Base-by-base conservation (phyloP, 2,329 filamentous ascomycete genomes). In the Cytospora mali region DNA sequence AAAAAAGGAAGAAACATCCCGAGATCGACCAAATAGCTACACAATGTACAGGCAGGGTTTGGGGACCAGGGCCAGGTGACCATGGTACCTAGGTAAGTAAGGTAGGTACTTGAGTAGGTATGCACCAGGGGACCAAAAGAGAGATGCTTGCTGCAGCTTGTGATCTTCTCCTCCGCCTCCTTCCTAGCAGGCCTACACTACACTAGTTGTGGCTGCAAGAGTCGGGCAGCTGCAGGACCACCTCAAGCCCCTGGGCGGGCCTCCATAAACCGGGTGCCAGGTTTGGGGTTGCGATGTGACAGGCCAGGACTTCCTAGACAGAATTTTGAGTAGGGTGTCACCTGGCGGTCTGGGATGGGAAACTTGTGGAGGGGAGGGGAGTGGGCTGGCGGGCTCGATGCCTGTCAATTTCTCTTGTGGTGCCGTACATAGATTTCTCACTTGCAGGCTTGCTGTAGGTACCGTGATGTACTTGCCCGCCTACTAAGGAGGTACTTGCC, bases 231-330 rank as follows among this genome's bases (percentile, higher is more conserved):
- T 16, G 39, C 39, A 42, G 18, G 7, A 21, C 6, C 14, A 31
- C 29, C 27, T 21, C 27, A 48, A 46, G 21, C 27, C 23, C 35
- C 31, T 25, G 14, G 50, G 18, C 35, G 21, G 1, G 14, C 39
- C 23, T 48, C 53, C 29, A n/a, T 25, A 16, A 46, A 23, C 52
- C 52, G 49, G 53, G 35, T 54, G 33, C 52, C 33, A 42, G 39
- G 16, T 54, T 46, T 46, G 52, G 46, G 48, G 51, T 29, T 49
- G 39, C 46, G 55, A 59, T 31, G 33, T 62, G 63, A 59, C 63
- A 62, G 63, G 63, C 63, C 60, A 57, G 63, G 63, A 55, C 56
- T 46, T 54, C 60, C 63, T 60, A 59, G 63, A 56, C 28, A 13
- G 50, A 35, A 16, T 31, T 28, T 23, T 50, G 54, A 9, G 25